These are phyloP conservation scores for Xylariales sp. DNA, from an alignment of 2,329 filamentous ascomycete species.

Conservation along the genomic window DNA sequence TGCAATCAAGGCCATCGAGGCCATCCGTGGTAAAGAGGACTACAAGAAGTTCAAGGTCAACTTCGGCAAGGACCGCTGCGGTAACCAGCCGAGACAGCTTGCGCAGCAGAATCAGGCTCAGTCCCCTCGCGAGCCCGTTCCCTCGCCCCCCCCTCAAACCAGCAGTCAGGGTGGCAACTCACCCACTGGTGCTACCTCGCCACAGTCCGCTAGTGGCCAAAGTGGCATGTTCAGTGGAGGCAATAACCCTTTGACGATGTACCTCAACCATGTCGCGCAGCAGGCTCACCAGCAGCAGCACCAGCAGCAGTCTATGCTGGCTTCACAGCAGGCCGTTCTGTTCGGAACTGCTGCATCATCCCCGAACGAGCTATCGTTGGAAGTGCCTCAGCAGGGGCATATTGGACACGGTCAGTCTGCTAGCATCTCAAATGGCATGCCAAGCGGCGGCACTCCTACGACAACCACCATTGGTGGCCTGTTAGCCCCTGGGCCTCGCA, in stretches of 20 bases:
- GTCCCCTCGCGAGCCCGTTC: constrained; percentile 61
- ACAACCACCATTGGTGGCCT: constrained; percentile 72
- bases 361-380: constrained; percentile 51
- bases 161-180: constrained; percentile 57
- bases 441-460: constrained; percentile 46
- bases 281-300: constrained; percentile 71
- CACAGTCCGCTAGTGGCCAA: constrained; percentile 46
- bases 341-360: constrained; percentile 69
- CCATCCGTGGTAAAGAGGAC: constrained; percentile 88
- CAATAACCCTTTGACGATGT: constrained; percentile 90
- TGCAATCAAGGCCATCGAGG: constrained; percentile 98
- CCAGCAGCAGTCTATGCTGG: constrained; percentile 67
- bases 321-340: constrained; percentile 73
- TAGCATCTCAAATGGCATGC: constrained; percentile 61
- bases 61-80: constrained; percentile 97
- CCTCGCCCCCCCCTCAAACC: constrained; percentile 54
- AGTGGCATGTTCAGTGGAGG: constrained; percentile 74
- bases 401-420: constrained; percentile 62
- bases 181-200: constrained; percentile 51
- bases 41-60: constrained; percentile 99
- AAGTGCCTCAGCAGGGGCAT: constrained; percentile 57
- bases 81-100: constrained; percentile 89
- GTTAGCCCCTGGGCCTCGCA: constrained; percentile 62
- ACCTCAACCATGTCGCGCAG: constrained; percentile 77
- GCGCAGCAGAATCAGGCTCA: constrained; percentile 60